Base-by-base conservation (phyloP, 2,329 filamentous ascomycete species). In the Nothopassalora personata region DNA sequence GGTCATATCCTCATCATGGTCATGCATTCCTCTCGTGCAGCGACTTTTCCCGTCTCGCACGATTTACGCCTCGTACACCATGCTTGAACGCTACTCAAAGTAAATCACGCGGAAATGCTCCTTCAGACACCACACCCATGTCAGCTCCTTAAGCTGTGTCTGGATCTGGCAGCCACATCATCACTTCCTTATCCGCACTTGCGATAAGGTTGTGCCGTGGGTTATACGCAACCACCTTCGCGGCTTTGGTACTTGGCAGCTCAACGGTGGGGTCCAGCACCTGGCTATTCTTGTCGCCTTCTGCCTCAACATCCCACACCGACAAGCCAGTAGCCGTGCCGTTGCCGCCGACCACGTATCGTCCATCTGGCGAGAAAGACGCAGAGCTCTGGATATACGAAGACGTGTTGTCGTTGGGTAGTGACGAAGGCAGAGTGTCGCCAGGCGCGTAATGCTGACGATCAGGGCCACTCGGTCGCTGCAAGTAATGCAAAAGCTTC, bases 141-240 rank as follows among this genome's bases (percentile, higher is more conserved):
- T 45, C 33, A 28, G 13, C 11, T 27, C 23, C 36, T 33, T 48
- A 58, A 2, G 56, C 56, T n/a, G 27, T 39, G 43, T 58, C 56
- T 6, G 39, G 56, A 33, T 58, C 56, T 6, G 56, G 56, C 18
- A 58, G 43, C 54, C 79, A 81, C 15, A 81, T 66, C 56, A 76
- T 69, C n/a, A 80, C 65, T 55, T 97, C 91, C 70, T 88, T 88
- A 68, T 97, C 92, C 3, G 91, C 94, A 48, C 88, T 94, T 8
- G 91, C 92, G 66, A 97, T 83, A 78, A 97, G 86, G 74, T 97
- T 97, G 74, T 88, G 94, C 53, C 92, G 83, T 28, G 92, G 94
- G 71, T 97, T 97, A 73, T 91, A 94, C 23, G 89, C 90, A 46
- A 96, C 80, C 11, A 96, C 82, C 0, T 88, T 88, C 4, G 85